Percentiles rank a stretch among this genome's conserved stretches.
Evolutionary conservation across 192 early-diverging fungal species (phyloP).

Genomic region (Mortierella antarctica): DNA sequence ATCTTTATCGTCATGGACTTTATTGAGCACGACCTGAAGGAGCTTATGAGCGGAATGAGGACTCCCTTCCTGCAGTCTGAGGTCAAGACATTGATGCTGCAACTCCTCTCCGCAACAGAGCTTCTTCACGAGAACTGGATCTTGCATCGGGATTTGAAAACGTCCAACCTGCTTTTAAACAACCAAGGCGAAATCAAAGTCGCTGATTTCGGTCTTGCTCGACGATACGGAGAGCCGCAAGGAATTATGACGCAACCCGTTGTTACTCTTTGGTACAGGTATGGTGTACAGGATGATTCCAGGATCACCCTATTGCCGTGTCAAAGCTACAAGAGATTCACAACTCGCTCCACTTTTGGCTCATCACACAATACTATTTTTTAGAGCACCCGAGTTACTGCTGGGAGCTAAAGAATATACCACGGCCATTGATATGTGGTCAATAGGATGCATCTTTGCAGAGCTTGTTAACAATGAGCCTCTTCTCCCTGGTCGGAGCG

Average conservation of each 20-base stretch:
- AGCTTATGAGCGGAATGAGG: constrained; percentile 88
- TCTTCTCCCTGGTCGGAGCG: constrained; percentile 81
- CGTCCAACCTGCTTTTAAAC: constrained; percentile 69
- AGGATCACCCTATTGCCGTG: background rate
- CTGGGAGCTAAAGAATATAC: constrained; percentile 70
- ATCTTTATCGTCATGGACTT: constrained; percentile 99
- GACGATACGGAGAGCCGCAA: constrained; percentile 71
- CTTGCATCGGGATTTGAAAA: constrained; percentile 77
- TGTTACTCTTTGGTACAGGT: constrained; percentile 80
- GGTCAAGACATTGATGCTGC: constrained; percentile 80
- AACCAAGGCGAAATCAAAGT: constrained; percentile 73
- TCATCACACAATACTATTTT: background rate
- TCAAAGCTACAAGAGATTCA: background rate
- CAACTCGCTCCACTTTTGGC: background rate
- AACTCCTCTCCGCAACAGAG: constrained; percentile 71
- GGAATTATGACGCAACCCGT: constrained; percentile 73
- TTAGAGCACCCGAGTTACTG: constrained; percentile 72
- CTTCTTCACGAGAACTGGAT: constrained; percentile 76
- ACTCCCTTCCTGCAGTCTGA: constrained; percentile 87
- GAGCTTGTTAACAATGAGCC: constrained; percentile 91
- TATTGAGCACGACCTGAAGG: constrained; percentile 94
- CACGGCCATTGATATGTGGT: constrained; percentile 88
- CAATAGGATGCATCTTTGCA: constrained; percentile 96
- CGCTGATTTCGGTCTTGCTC: constrained; percentile 78
- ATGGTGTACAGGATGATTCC: constrained; percentile 1